Conservation (phyloP, 1,139 yeast genomes). For the Pichia terricola region DNA sequence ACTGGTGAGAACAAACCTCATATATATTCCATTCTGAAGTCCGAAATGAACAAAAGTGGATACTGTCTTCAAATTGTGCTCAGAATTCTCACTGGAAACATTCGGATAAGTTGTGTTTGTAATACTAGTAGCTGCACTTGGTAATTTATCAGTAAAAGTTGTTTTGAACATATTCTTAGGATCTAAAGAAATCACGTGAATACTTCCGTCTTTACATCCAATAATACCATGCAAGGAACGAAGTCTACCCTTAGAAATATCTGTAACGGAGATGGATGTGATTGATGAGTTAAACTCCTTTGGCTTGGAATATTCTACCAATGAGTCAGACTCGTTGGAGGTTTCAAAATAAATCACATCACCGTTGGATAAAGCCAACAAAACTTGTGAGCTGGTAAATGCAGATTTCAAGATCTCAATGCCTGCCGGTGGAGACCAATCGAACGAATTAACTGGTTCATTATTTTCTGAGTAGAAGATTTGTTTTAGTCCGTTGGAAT, state of each 20-base stretch:
- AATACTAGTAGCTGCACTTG: conserved; percentile 44
- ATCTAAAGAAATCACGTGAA: conserved; percentile 61
- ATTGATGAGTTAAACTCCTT: conserved; percentile 47
- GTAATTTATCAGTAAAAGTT: conserved; percentile 57
- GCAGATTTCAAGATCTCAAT: conserved; percentile 51
- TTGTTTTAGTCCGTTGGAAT: conserved; percentile 64
- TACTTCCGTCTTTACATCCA: conserved; percentile 63
- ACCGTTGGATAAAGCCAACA: conserved; percentile 60
- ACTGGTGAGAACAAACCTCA: conserved; percentile 48
- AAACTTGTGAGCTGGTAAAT: conserved; percentile 58
- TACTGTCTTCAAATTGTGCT: too few relatives aligned
- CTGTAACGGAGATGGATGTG: conserved; percentile 47
- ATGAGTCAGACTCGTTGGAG: conserved; percentile 45
- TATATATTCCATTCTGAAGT: conserved; percentile 71
- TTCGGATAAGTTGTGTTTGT: conserved; percentile 33
- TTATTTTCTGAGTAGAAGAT: conserved; percentile 30
- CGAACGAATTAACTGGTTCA: conserved; percentile 30
- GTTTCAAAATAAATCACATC: conserved; percentile 80
- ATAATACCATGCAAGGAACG: conserved; percentile 55
- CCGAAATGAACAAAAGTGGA: conserved; percentile 55
- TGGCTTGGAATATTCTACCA: conserved; percentile 62
- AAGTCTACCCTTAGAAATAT: conserved; percentile 36
- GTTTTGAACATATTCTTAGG: conserved; percentile 54
- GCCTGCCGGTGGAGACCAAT: conserved; percentile 86
- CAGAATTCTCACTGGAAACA: conserved; percentile 10